Base-by-base conservation (phyloP, 2,329 filamentous ascomycete species). In the Neofusicoccum sp. region DNA sequence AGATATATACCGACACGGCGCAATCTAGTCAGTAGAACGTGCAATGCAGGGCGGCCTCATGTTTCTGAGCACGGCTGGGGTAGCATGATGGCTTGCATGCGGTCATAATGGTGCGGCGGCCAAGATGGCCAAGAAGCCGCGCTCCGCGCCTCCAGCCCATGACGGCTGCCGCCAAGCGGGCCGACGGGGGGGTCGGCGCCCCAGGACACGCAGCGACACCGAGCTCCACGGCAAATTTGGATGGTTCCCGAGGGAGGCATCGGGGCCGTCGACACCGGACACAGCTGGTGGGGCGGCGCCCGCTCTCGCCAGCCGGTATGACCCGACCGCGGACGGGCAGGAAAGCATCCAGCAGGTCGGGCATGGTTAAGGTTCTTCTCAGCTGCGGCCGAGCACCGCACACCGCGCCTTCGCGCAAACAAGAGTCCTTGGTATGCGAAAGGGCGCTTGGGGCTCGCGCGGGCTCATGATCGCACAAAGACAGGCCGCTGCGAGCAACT, bases 101-200 rank as follows among this genome's bases (percentile, higher is more conserved):
- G 26, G 47, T 51, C 51, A 34, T 44, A 30, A 14, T 30, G 45
- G 44, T 33, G 34, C 30, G 44, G 38, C 33, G 28, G 58, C 58
- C 58, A 60, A 60, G 58, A 30, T 1, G 48, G 48, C 58, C 58
- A 60, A 60, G 58, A 43, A 3, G 58, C 8, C 58, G 16, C 40
- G 58, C 48, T 54, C 45, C 38, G 16, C 34, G 28, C 14, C 28
- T 28, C n/a, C 36, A 44, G 58, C 47, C 58, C 45, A 16, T 53
- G 36, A 44, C 7, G 8, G 36, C 28, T 11, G 7, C 40, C 40
- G 48, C 48, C 41, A 58, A 58, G 54, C 54, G 26, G 33, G 1
- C 20, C 34, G 48, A 16, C 30, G 48, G 24, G 36, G 48, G 33
- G 48, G 48, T 47, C 26, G 26, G 12, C 9, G 20, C 49, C 26